Percentiles rank a stretch among this genome's conserved stretches.
Evolutionary conservation across 108 stramenopile genomes (phyloP).

Genomic region (Seminavis robusta): DNA sequence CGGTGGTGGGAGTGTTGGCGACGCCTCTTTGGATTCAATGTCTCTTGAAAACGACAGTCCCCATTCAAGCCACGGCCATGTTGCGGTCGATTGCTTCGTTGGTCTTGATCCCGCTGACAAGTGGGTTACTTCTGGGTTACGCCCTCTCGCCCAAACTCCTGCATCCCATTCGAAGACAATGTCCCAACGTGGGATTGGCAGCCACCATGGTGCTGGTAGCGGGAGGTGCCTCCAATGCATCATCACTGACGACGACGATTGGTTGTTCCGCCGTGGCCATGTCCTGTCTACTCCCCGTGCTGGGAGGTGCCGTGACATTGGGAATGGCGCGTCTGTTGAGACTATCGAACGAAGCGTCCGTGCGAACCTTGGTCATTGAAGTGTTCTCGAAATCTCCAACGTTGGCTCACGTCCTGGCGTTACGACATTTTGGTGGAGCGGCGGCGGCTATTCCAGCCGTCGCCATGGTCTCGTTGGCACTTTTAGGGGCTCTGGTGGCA

Average conservation of each 20-base stretch:
- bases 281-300: slow-evolving; percentile 15
- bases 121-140: slow-evolving; percentile 8
- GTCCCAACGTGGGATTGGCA: slow-evolving; percentile 22
- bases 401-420: slow-evolving; percentile 26
- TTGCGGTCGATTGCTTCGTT: slow-evolving; percentile 18
- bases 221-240: slow-evolving; percentile 32
- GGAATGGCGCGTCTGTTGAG: neutral
- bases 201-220: slow-evolving; percentile 32
- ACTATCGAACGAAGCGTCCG: slow-evolving; percentile 6
- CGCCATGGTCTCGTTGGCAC: slow-evolving; percentile 33
- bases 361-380: slow-evolving; percentile 27
- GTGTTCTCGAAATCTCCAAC: slow-evolving; percentile 33
- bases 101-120: slow-evolving; percentile 22
- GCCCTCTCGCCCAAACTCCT: slow-evolving; percentile 2
- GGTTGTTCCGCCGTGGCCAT: neutral
- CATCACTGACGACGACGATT: neutral
- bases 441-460: slow-evolving; percentile 28
- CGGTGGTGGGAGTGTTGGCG: slow-evolving; percentile 21
- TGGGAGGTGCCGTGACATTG: slow-evolving; percentile 7
- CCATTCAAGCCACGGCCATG: slow-evolving; percentile 14
- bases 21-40: slow-evolving; percentile 21
- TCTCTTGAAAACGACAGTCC: slow-evolving; percentile 9
- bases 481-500: slow-evolving; percentile 32
- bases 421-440: slow-evolving; percentile 15
- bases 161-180: too few relatives aligned